Conservation (phyloP, 2,329 filamentous ascomycete species). For the Pestalotiopsis sp. region DNA sequence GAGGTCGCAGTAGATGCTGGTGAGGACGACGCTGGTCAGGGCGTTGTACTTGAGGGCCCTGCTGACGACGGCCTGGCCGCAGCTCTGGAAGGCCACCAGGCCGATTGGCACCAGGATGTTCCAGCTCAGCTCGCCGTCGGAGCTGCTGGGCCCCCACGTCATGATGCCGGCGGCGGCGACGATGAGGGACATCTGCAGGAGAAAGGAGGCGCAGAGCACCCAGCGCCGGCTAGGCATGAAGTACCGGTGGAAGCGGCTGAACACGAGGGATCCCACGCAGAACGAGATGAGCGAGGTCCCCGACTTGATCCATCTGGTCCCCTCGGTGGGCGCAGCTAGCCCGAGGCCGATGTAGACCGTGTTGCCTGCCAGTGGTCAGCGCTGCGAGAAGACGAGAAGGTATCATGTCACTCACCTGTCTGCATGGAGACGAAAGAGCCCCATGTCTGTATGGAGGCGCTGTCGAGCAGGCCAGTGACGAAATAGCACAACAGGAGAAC, state of each 20-base stretch:
- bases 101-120: slow-evolving; percentile 65
- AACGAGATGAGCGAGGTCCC: slow-evolving; percentile 70
- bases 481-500: slow-evolving; percentile 72
- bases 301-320: slow-evolving; percentile 69
- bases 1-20: slow-evolving; percentile 79
- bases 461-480: slow-evolving; percentile 77
- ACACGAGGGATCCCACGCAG: slow-evolving; percentile 70
- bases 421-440: slow-evolving; percentile 84
- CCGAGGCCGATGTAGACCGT: slow-evolving; percentile 79
- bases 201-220: slow-evolving; percentile 63
- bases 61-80: slow-evolving; percentile 76
- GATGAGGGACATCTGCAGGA: slow-evolving; percentile 51
- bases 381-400: not conserved
- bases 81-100: slow-evolving; percentile 73
- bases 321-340: slow-evolving; percentile 55
- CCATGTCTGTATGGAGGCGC: slow-evolving; percentile 74
- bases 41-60: slow-evolving; percentile 68
- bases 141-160: slow-evolving; percentile 43
- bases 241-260: slow-evolving; percentile 66
- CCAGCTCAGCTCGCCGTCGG: slow-evolving; percentile 47
- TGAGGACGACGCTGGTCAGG: slow-evolving; percentile 77
- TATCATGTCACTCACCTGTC: slow-evolving; percentile 53
- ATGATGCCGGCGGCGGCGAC: slow-evolving; percentile 54
- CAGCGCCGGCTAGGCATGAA: slow-evolving; percentile 63
- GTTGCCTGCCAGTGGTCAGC: slow-evolving; percentile 52